These are phyloP conservation scores for Teunomyces stri DNA, from an alignment of 805 yeast genomes.

Conservation along the genomic window DNA sequence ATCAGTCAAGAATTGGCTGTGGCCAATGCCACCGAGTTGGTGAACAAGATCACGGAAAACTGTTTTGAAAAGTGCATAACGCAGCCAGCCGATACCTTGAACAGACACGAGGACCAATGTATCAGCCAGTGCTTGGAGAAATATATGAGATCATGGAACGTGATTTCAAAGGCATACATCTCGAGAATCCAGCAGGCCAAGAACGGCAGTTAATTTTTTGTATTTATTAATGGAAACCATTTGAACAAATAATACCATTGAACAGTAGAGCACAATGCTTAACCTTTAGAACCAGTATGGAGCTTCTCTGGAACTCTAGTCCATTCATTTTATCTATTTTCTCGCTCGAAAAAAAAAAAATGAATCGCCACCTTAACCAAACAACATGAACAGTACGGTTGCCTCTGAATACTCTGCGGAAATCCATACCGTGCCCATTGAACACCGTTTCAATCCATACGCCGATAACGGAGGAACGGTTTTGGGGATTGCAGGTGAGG, in stretches of 20 bases:
- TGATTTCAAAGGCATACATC: constrained; percentile 73
- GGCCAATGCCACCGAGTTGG: constrained; percentile 87
- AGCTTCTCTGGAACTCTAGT: too few species aligned
- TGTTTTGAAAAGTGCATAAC: constrained; percentile 79
- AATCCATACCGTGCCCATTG: constrained; percentile 59
- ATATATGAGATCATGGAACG: constrained; percentile 90
- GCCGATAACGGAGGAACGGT: constrained; percentile 97
- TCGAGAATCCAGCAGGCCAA: constrained; percentile 60
- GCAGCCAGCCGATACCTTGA: constrained; percentile 53
- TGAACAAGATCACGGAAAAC: constrained; percentile 79
- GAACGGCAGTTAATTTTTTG: neutral
- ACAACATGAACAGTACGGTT: constrained; percentile 41
- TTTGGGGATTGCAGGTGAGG: constrained; percentile 95
- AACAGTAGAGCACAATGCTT: neutral
- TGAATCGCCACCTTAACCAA: neutral
- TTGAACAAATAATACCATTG: neutral
- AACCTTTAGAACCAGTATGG: too few species aligned
- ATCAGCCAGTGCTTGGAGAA: constrained; percentile 77
- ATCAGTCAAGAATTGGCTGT: constrained; percentile 82
- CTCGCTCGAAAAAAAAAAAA: neutral
- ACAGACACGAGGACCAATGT: constrained; percentile 59
- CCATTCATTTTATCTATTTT: neutral
- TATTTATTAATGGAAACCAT: neutral
- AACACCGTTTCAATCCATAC: constrained; percentile 90
- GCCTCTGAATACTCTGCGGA: constrained; percentile 66